A percentile compares a stretch with the other conserved stretches of the same genome.
Evolutionary conservation across 768 basidiomycete species (phyloP).

Genomic region (Tylopilus sp.): DNA sequence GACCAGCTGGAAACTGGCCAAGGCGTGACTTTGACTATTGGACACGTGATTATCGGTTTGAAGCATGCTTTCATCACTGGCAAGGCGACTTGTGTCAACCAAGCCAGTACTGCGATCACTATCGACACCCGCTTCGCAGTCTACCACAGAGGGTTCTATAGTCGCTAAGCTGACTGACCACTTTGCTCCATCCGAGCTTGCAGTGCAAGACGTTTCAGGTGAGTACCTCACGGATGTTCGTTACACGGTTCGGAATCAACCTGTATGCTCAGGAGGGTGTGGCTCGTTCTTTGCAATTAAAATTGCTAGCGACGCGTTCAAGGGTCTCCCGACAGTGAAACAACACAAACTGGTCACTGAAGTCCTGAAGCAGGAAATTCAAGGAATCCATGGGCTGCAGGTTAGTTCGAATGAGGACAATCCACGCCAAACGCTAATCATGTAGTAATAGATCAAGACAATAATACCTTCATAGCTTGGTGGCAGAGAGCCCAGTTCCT

Average conservation of each 20-base stretch:
- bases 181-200: constrained; percentile 77
- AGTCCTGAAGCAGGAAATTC: constrained; percentile 83
- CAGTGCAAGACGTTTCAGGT: constrained; percentile 97
- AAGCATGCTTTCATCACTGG: constrained; percentile 22
- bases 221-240: constrained; percentile 17
- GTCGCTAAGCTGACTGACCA: constrained; percentile 64
- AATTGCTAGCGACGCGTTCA: constrained; percentile 82
- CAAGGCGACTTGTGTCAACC: constrained; percentile 33
- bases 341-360: constrained; percentile 92
- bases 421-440: constrained; percentile 3
- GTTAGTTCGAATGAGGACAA: constrained; percentile 40
- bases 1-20: too few species aligned
- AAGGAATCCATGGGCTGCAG: constrained; percentile 91
- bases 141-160: constrained; percentile 50
- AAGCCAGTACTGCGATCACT: constrained; percentile 29
- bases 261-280: constrained; percentile 70
- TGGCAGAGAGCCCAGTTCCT: background rate
- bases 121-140: constrained; percentile 25
- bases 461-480: constrained; percentile 26
- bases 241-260: background rate
- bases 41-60: constrained; percentile 16
- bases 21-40: background rate
- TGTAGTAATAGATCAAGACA: constrained; percentile 40
- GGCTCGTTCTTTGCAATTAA: constrained; percentile 95
- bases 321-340: constrained; percentile 82